Evolutionary conservation across 2,329 filamentous ascomycete genomes (phyloP), one percentile per base, ranked within the genome.

Genomic region (Exophiala sideris): DNA sequence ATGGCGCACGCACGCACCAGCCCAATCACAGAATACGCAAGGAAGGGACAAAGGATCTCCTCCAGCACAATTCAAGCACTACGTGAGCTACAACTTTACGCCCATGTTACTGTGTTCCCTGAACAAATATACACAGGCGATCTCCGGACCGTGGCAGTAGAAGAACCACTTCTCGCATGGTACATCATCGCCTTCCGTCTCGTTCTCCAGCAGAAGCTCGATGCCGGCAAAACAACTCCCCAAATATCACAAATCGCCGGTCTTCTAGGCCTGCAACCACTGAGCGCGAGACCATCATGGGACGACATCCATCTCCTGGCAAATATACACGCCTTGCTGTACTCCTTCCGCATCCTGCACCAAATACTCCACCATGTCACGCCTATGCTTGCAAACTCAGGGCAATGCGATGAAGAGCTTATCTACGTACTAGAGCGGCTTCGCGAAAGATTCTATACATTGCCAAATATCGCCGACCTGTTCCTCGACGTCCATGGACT

Each of bases 281-380:
- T 29, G 32, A 12, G 20, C 20, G 5, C 16, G 21, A 51, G 41
- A 5, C 50, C 73, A 9, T 70, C 73, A 1, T 88, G 85, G 86
- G 72, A 78, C 8, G 71, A 79, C 14, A 68, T 87, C 40, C 86
- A 89, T 62, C 73, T 86, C 45, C 67, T 76, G 7, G 83, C 84
- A 0, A 81, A 86, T 58, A 67, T 83, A 0, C 81, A 86, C 50
- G 81, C 80, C 3, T 73, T 77, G 0, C 68, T 82, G 5, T 88
- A 87, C 64, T 87, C 84, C 0, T 64, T 87, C 1, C 76, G 83
- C 40, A 79, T 87, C 73, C 59, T 82, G 66, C 58, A 83, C 62
- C 66, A 89, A 39, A 54, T 51, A n/a, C 32, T 21, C 12, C 35
- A 39, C 11, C 10, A 24, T 11, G n/a, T 18, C 11, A 36, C 24